These are phyloP conservation scores for Pterothamnion heteromorphum DNA, from an alignment of 31 red algal genomes.

Conservation along the genomic window DNA sequence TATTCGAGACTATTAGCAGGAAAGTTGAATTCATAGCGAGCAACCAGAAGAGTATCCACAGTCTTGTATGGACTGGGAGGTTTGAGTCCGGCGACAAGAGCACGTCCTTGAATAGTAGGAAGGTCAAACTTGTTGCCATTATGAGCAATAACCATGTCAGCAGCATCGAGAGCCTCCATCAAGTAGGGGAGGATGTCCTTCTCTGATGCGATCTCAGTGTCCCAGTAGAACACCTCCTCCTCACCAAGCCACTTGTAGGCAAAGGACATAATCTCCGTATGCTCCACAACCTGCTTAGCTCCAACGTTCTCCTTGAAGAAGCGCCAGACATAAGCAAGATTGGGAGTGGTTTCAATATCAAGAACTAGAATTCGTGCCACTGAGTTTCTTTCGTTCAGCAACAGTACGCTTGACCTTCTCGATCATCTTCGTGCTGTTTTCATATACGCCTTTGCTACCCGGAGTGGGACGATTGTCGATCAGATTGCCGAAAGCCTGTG, in stretches of 20 bases:
- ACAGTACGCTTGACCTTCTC: too few species aligned
- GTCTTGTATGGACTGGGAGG: not conserved
- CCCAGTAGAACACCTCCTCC: not conserved
- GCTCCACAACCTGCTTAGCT: not conserved
- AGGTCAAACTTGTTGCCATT: not conserved
- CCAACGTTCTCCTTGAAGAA: not conserved
- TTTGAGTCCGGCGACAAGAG: not conserved
- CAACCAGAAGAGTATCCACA: not conserved
- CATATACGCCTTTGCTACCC: too few species aligned
- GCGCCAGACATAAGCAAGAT: not conserved
- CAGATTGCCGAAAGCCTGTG: too few species aligned
- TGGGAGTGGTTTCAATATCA: not conserved
- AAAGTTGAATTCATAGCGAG: not conserved
- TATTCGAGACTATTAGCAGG: not conserved
- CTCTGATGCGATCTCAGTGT: not conserved
- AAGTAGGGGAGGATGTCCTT: not conserved
- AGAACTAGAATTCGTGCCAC: not conserved
- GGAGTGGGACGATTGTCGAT: too few species aligned
- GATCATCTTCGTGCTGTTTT: too few species aligned
- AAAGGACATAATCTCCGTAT: not conserved
- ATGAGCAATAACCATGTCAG: not conserved
- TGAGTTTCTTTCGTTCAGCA: too few species aligned
- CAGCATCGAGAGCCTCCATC: not conserved
- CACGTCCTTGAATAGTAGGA: not conserved
- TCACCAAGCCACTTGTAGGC: slow-evolving; percentile 1